phyloP scores from a whole-genome alignment of 2,329 filamentous ascomycete species.

The Coniochaeta sp. region DNA sequence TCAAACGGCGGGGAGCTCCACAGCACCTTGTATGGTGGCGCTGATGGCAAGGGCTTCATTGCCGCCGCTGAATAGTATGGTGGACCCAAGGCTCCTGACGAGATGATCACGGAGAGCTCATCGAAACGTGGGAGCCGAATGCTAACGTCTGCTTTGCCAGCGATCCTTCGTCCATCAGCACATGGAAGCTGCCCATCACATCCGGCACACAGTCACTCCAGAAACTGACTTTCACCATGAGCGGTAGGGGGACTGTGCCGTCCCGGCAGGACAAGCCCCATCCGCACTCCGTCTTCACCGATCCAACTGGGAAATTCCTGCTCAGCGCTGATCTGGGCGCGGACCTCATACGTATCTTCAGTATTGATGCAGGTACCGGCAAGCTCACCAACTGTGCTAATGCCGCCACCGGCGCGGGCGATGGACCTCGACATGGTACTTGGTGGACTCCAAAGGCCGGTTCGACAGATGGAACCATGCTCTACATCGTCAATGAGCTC shows the following conservation, averaged over 20 bases:
- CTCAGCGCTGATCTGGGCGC: constrained; percentile 47
- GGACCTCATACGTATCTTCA: constrained; percentile 46
- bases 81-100: neutral
- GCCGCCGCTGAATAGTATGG: constrained; percentile 37
- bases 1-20: constrained; percentile 19
- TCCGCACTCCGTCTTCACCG: constrained; percentile 43
- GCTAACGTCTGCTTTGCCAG: constrained; percentile 17
- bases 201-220: constrained; percentile 22
- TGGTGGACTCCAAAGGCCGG: constrained; percentile 35
- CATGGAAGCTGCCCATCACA: constrained; percentile 32
- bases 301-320: constrained; percentile 41
- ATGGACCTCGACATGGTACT: constrained; percentile 45
- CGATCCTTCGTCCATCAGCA: constrained; percentile 33
- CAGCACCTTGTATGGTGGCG: constrained; percentile 30
- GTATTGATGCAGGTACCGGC: constrained; percentile 36
- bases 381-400: constrained; percentile 36
- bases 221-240: constrained; percentile 32
- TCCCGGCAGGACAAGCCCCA: constrained; percentile 46
- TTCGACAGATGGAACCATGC: constrained; percentile 18
- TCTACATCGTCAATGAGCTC: constrained; percentile 41
- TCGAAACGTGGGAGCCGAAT: neutral
- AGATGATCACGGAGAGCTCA: neutral
- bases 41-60: constrained; percentile 30
- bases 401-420: constrained; percentile 33
- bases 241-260: constrained; percentile 32